Percentiles rank a stretch among this genome's conserved stretches.
phyloP scores from a whole-genome alignment of 2,329 filamentous ascomycete genomes.

The Bisporella sp. region DNA sequence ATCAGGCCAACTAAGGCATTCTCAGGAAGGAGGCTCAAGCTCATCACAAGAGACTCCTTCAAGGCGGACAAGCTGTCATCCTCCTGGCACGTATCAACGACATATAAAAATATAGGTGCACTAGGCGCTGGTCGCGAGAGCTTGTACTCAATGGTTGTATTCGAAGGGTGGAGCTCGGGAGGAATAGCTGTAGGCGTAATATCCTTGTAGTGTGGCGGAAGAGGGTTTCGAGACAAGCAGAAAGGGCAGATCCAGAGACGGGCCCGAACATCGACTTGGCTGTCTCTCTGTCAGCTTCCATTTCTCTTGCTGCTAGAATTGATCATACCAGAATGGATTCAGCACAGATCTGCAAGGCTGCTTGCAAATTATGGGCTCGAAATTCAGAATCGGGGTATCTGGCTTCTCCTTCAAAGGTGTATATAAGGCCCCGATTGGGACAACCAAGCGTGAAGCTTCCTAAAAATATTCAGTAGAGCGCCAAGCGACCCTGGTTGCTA shows the following conservation, averaged over 20 bases:
- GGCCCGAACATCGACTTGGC: conserved; percentile 77
- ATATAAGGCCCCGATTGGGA: conserved; percentile 93
- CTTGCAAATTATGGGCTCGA: conserved; percentile 96
- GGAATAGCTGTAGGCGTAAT: conserved; percentile 78
- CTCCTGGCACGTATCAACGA: conserved; percentile 84
- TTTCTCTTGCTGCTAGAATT: not conserved
- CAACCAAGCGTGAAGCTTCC: conserved; percentile 91
- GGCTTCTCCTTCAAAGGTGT: conserved; percentile 94
- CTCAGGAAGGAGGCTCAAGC: conserved; percentile 72
- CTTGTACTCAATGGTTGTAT: conserved; percentile 86
- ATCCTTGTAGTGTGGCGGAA: conserved; percentile 84
- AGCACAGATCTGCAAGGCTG: conserved; percentile 90
- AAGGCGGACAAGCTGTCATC: conserved; percentile 76
- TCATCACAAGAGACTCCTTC: conserved; percentile 83
- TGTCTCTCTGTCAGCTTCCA: conserved; percentile 31
- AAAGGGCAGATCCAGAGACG: conserved; percentile 87
- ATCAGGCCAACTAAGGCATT: conserved; percentile 78
- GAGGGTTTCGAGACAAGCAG: conserved; percentile 74
- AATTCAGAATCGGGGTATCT: conserved; percentile 81
- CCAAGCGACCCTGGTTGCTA: conserved; percentile 12
- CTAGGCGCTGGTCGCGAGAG: conserved; percentile 77
- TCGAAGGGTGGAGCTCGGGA: conserved; percentile 72
- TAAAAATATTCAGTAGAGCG: conserved; percentile 33
- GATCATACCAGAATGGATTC: conserved; percentile 86
- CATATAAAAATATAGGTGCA: conserved; percentile 79